phyloP scores from a whole-genome alignment of 2,329 filamentous ascomycete genomes.

The Septoria linicola region DNA sequence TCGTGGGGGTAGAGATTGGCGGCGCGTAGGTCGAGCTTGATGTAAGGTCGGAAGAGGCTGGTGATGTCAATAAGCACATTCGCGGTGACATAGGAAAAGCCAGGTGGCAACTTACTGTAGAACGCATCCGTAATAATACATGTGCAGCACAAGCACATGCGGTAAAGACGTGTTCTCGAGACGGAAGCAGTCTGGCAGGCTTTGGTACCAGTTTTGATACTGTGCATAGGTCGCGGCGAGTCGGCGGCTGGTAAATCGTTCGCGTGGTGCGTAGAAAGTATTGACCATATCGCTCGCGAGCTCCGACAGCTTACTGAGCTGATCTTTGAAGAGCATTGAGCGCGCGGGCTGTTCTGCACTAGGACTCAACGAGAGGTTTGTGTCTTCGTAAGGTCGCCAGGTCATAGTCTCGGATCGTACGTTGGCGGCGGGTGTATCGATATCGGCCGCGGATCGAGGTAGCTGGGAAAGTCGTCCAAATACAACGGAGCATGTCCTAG shows the following conservation, averaged over 20 bases:
- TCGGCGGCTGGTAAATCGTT: slow-evolving; percentile 62
- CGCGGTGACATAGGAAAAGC: too few species aligned
- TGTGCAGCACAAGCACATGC: slow-evolving; percentile 64
- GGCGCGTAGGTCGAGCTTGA: slow-evolving; percentile 59
- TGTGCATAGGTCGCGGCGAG: slow-evolving; percentile 65
- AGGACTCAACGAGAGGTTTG: slow-evolving; percentile 48
- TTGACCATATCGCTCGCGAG: slow-evolving; percentile 70
- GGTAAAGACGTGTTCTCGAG: slow-evolving; percentile 70
- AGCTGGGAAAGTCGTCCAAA: slow-evolving; percentile 50
- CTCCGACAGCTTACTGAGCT: slow-evolving; percentile 71
- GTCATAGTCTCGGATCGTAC: slow-evolving; percentile 34
- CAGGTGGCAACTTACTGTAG: slow-evolving; percentile 70
- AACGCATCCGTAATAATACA: slow-evolving; percentile 40
- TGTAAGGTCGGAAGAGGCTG: slow-evolving; percentile 71
- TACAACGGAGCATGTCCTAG: slow-evolving; percentile 47
- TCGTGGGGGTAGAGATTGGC: slow-evolving; percentile 64
- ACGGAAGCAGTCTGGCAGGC: slow-evolving; percentile 62
- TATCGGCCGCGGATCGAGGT: slow-evolving; percentile 49
- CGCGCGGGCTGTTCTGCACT: slow-evolving; percentile 67
- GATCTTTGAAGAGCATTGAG: slow-evolving; percentile 44
- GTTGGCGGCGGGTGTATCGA: slow-evolving; percentile 46
- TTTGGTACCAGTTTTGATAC: slow-evolving; percentile 70
- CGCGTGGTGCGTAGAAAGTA: slow-evolving; percentile 68
- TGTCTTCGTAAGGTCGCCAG: slow-evolving; percentile 42
- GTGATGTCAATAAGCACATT: slow-evolving; percentile 64